Base-by-base conservation (phyloP, 495 filamentous ascomycete species). In the Penicillium cinerascens region DNA sequence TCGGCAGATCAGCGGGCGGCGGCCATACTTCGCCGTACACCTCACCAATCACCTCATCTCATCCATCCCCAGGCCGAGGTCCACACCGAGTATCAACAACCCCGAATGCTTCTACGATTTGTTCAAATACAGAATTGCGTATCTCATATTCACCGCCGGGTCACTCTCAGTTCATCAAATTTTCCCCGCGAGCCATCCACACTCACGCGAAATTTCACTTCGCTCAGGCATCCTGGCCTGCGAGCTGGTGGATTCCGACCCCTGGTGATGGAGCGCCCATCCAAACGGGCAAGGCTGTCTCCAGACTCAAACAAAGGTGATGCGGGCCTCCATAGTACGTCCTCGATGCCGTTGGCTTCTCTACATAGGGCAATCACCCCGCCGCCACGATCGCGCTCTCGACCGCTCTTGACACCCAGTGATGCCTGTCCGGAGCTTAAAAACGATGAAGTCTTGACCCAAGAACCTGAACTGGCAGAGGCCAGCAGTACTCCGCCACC, bases 311-410 rank as follows among this genome's bases (percentile, higher is more conserved):
- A 13, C 25, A n/a, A 16, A 51, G 27, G 7, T 40, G 22, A 52
- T 16, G 44, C 49, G 10, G n/a, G 13, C 4, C 33, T 36, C 38
- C 25, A 25, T 25, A 37, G 6, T 5, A 5, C 23, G 26, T 29
- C 18, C 42, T 43, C 35, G n/a, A 41, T 53, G 16, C 41, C 55
- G 38, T 49, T 72, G 42, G 58, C 54, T 39, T 73, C 72, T 7
- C 57, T 75, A 6, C 64, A 59, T 40, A 62, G 70, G 25, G 63
- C 69, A 13, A 64, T 75, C 45, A 70, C 66, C 3, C 70, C 70
- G 23, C 69, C 70, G 21, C 38, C 48, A 0, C 40, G 55, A 10
- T 44, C 57, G 16, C 54, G 61, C 15, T 52, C 62, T 1, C 44
- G 42, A 42, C 27, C 35, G 16, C 23, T 33, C 17, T 13, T 21